Percentiles rank a stretch among this genome's conserved stretches.
Conservation (phyloP, 2,329 filamentous ascomycete species). For the Epichloe festucae region DNA sequence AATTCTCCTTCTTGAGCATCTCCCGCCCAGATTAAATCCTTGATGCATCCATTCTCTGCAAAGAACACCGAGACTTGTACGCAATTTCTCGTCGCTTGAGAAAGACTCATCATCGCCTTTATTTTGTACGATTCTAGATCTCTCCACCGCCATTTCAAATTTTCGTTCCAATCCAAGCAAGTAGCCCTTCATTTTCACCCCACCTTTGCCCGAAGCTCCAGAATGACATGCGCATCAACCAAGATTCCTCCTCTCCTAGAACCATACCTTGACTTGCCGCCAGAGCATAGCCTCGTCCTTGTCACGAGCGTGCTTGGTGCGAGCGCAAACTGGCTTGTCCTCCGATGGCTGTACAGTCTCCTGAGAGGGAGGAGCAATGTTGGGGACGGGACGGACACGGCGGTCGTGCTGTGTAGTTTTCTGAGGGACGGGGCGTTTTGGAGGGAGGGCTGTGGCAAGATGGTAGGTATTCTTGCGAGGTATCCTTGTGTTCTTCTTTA, state of each 20-base stretch:
- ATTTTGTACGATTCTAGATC: too few relatives aligned
- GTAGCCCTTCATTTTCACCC: too few relatives aligned
- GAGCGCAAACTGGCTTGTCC: constrained; percentile 51
- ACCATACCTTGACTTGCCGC: constrained; percentile 46
- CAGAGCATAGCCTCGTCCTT: constrained; percentile 47
- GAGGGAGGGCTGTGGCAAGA: constrained; percentile 54
- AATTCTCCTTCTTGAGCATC: background rate
- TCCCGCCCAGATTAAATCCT: background rate
- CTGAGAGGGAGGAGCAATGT: constrained; percentile 16
- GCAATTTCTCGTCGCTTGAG: too few relatives aligned
- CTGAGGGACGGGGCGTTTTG: constrained; percentile 68
- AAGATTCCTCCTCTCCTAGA: constrained; percentile 48
- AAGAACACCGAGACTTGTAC: too few relatives aligned
- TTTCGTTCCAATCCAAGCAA: too few relatives aligned
- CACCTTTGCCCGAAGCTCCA: background rate
- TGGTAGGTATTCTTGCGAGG: constrained; percentile 32
- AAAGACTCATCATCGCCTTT: too few relatives aligned
- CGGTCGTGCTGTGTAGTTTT: constrained; percentile 71
- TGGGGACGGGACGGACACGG: constrained; percentile 14
- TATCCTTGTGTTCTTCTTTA: background rate
- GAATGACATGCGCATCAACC: constrained; percentile 26
- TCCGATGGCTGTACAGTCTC: constrained; percentile 40
- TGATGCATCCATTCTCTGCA: too few relatives aligned
- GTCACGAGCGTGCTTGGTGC: constrained; percentile 56
- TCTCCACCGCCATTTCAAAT: too few relatives aligned